Percentiles rank a stretch among this genome's conserved stretches.
Conservation (phyloP, 176 grass and related monocot genomes). For the Carex scoparia region DNA sequence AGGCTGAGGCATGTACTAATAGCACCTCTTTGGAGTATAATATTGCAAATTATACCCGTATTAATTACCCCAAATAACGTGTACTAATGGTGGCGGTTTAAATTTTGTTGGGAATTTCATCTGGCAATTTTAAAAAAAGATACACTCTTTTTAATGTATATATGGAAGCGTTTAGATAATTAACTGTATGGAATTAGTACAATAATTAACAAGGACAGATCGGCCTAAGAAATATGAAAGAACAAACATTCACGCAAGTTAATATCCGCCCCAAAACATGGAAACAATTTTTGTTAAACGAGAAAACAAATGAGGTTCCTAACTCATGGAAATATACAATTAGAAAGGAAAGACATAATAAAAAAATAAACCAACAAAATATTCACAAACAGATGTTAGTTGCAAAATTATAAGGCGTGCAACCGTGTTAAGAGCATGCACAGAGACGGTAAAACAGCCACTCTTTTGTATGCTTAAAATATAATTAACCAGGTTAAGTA, state of each 20-base stretch:
- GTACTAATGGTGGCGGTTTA: not conserved
- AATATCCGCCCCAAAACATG: not conserved
- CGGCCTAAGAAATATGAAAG: not conserved
- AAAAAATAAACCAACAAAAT: not conserved
- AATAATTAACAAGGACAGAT: not conserved
- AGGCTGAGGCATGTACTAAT: too few relatives aligned
- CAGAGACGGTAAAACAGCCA: not conserved
- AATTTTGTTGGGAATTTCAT: too few relatives aligned
- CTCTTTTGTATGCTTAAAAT: not conserved
- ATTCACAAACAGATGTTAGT: not conserved
- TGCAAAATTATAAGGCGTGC: not conserved
- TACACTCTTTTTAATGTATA: not conserved
- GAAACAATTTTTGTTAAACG: not conserved
- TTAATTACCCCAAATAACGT: not conserved
- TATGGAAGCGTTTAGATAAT: not conserved
- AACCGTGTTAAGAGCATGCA: conserved; percentile 4
- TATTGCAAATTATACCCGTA: not conserved
- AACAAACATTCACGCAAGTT: not conserved
- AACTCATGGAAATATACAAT: not conserved
- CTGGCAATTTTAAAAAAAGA: not conserved
- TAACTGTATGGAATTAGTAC: not conserved
- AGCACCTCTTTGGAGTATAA: not conserved
- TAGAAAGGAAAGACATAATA: not conserved
- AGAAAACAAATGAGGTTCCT: not conserved
- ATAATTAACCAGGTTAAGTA: conserved; percentile 9